Conservation (phyloP, 2,329 filamentous ascomycete species). For the Cercospora nicotianae region DNA sequence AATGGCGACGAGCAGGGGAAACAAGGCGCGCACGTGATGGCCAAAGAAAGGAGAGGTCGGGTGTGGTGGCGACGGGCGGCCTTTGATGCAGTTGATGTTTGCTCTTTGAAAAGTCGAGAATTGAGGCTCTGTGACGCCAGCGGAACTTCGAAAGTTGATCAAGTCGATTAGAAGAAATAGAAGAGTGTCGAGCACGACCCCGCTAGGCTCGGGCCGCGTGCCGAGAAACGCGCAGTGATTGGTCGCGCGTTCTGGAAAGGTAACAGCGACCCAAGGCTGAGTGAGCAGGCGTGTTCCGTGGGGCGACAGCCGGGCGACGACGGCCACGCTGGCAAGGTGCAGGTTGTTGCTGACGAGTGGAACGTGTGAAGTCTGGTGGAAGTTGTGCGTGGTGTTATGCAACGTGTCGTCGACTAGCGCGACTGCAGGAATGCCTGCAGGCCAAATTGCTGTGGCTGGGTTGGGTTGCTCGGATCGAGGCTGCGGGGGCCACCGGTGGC, state of each 20-base stretch:
- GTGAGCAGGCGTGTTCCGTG: not conserved
- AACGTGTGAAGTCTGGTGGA: not conserved
- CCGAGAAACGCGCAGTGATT: not conserved
- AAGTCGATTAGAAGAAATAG: constrained; percentile 9
- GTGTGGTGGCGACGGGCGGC: constrained; percentile 12
- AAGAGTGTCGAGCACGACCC: constrained; percentile 1
- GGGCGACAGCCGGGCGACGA: not conserved
- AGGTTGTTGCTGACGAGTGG: not conserved
- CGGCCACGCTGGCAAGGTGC: not conserved
- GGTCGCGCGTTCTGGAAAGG: not conserved
- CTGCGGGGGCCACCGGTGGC: not conserved
- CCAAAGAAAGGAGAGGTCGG: constrained; percentile 12
- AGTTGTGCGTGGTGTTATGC: not conserved
- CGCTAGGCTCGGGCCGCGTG: not conserved
- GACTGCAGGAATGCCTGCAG: not conserved
- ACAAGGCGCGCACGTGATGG: constrained; percentile 19
- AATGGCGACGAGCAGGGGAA: constrained; percentile 1
- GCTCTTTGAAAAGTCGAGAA: constrained; percentile 13
- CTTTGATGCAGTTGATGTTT: constrained; percentile 20
- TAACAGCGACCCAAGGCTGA: not conserved
- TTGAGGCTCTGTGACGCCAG: constrained; percentile 23
- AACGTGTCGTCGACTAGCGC: not conserved
- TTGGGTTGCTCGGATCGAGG: not conserved
- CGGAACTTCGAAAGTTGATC: constrained; percentile 13
- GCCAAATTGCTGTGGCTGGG: not conserved